Conservation (phyloP, 2,329 filamentous ascomycete species). For the Penicillium crustosum region DNA sequence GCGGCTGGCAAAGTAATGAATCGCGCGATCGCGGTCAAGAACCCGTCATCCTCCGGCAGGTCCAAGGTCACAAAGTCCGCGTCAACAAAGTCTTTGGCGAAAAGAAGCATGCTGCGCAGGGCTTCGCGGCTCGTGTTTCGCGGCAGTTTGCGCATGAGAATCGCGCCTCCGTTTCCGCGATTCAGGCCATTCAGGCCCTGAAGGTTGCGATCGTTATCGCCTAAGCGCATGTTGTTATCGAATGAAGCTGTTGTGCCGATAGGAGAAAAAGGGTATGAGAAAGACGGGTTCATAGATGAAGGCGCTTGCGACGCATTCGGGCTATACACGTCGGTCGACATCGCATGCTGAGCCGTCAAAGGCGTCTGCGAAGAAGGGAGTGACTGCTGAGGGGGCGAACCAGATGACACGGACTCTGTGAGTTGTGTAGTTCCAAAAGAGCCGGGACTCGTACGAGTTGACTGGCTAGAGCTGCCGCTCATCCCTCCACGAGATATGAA, state of each 20-base stretch:
- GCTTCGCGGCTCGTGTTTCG: slow-evolving; percentile 58
- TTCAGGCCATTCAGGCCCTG: slow-evolving; percentile 39
- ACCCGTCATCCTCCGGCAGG: slow-evolving; percentile 57
- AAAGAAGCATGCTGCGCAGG: slow-evolving; percentile 63
- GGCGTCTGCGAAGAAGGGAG: slow-evolving; percentile 36
- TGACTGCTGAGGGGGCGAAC: slow-evolving; percentile 39
- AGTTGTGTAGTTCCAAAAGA: slow-evolving; percentile 42
- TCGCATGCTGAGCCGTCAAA: slow-evolving; percentile 43
- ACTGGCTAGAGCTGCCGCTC: slow-evolving; percentile 44
- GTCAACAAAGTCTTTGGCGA: slow-evolving; percentile 62
- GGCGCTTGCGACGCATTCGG: slow-evolving; percentile 38
- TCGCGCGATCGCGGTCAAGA: slow-evolving; percentile 58
- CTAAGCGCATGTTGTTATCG: slow-evolving; percentile 39
- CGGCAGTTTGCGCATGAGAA: slow-evolving; percentile 61
- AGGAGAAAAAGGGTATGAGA: slow-evolving; percentile 41
- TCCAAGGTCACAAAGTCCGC: slow-evolving; percentile 57
- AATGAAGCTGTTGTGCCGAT: slow-evolving; percentile 40
- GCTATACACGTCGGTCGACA: slow-evolving; percentile 46
- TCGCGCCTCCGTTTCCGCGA: slow-evolving; percentile 38
- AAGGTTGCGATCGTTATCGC: slow-evolving; percentile 37
- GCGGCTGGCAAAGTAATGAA: slow-evolving; percentile 59
- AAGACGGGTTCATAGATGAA: slow-evolving; percentile 35
- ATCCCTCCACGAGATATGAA: slow-evolving; percentile 34
- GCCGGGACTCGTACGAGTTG: slow-evolving; percentile 44
- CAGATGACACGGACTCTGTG: slow-evolving; percentile 42